A percentile compares a stretch with the other conserved stretches of the same genome.
Evolutionary conservation across 176 grass and related monocot species (phyloP).

Genomic region (Aegilops bicornis): DNA sequence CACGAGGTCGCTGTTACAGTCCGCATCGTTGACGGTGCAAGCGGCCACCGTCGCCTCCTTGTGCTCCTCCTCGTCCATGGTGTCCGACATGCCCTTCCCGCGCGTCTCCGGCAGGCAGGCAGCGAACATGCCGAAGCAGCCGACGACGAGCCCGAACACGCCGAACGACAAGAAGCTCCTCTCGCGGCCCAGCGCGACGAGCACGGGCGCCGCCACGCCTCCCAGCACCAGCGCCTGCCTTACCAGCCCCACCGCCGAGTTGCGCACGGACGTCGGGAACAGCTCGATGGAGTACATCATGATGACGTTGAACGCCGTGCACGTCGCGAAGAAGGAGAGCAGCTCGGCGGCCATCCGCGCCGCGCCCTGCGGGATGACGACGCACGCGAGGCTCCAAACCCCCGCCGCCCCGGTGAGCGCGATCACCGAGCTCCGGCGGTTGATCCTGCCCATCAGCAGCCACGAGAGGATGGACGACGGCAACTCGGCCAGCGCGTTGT

Average conservation of each 20-base stretch:
- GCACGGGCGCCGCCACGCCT: constrained; percentile 61
- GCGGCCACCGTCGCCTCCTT: constrained; percentile 32
- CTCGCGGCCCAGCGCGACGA: constrained; percentile 66
- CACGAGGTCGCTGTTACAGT: constrained; percentile 22
- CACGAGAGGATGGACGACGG: constrained; percentile 51
- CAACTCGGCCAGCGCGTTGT: constrained; percentile 82
- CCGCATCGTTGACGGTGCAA: neutral
- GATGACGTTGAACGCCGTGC: constrained; percentile 67
- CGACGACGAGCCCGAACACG: constrained; percentile 65
- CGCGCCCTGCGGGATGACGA: constrained; percentile 30
- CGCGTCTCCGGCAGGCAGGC: constrained; percentile 73
- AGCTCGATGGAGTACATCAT: constrained; percentile 84
- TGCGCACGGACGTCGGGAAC: constrained; percentile 87
- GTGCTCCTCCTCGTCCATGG: constrained; percentile 87
- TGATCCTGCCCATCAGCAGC: constrained; percentile 50
- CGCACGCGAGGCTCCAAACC: constrained; percentile 54
- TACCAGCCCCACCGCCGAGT: constrained; percentile 70
- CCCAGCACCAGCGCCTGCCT: constrained; percentile 71
- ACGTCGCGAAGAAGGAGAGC: constrained; percentile 70
- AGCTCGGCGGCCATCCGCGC: constrained; percentile 62
- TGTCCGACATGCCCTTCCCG: constrained; percentile 72
- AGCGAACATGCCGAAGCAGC: constrained; percentile 47
- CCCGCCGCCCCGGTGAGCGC: constrained; percentile 45
- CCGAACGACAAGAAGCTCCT: constrained; percentile 70
- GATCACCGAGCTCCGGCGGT: constrained; percentile 57